phyloP scores from a whole-genome alignment of 129 eudicot genomes.

The Deinandra increscens region DNA sequence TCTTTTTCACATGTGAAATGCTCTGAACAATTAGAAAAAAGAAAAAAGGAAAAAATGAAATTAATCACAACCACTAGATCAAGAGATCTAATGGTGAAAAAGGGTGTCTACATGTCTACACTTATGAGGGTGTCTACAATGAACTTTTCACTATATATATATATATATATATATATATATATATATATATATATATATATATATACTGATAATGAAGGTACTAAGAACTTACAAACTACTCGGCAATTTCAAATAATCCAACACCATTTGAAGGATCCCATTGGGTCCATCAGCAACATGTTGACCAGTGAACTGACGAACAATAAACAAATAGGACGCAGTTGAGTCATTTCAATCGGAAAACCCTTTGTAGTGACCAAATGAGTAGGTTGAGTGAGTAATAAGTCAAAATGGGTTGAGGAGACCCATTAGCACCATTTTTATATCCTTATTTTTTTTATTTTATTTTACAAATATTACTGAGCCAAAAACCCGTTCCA shows the following conservation, averaged over 20 bases:
- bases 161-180: too few relatives aligned
- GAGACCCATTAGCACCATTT: background rate
- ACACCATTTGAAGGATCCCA: constrained; percentile 47
- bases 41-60: too few relatives aligned
- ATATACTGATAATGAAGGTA: background rate
- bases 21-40: too few relatives aligned
- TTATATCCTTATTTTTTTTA: background rate
- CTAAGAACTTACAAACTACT: constrained; percentile 54
- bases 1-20: too few relatives aligned
- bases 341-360: background rate
- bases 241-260: constrained; percentile 55
- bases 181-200: too few relatives aligned
- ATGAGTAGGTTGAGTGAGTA: background rate
- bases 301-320: constrained; percentile 47
- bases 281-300: constrained; percentile 32
- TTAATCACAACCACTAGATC: too few relatives aligned
- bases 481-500: background rate
- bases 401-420: background rate
- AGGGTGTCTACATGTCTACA: too few relatives aligned
- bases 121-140: too few relatives aligned
- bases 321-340: constrained; percentile 4
- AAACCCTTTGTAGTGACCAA: too few relatives aligned
- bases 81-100: too few relatives aligned
- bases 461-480: background rate
- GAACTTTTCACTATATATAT: too few relatives aligned